Evolutionary conservation across 192 early-diverging fungal genomes (phyloP).

Genomic region (Dissophora ornata): DNA sequence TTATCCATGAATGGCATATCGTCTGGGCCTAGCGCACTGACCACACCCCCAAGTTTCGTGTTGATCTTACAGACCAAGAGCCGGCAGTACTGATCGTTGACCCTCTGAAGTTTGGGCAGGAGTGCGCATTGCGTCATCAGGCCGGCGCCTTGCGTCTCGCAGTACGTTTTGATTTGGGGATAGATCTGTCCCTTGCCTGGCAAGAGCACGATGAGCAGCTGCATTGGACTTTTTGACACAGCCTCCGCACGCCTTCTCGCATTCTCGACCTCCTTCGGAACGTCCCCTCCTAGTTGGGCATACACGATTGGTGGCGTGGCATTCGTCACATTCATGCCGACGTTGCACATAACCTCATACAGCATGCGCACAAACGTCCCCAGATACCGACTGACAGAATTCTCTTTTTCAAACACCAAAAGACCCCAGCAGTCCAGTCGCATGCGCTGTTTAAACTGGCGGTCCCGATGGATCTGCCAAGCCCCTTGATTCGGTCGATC

Average conservation of each 20-base stretch:
- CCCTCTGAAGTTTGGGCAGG: not conserved
- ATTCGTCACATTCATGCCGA: constrained; percentile 5
- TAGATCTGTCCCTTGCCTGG: constrained; percentile 19
- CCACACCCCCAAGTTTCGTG: constrained; percentile 65
- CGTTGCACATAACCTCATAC: not conserved
- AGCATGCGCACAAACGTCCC: constrained; percentile 3
- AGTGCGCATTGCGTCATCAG: constrained; percentile 29
- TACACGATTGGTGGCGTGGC: constrained; percentile 14
- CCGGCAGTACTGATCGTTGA: constrained; percentile 78
- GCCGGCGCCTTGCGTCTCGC: not conserved
- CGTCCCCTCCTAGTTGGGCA: constrained; percentile 1
- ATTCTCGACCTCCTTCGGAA: not conserved
- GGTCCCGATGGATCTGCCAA: constrained; percentile 9
- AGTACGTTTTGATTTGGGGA: constrained; percentile 14
- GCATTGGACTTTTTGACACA: not conserved
- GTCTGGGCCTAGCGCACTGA: not conserved
- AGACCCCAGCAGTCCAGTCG: constrained; percentile 21
- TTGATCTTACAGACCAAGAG: constrained; percentile 91
- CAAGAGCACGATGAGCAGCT: constrained; percentile 8
- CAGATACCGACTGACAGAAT: not conserved
- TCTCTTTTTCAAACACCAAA: constrained; percentile 9
- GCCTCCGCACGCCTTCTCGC: not conserved
- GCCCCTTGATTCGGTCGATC: constrained; percentile 9
- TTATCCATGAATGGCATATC: constrained; percentile 69
- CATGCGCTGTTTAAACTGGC: not conserved